Evolutionary conservation across 2,329 filamentous ascomycete genomes (phyloP), one percentile per base, ranked within the genome.

Genomic region (Chaetomiaceae sp.): DNA sequence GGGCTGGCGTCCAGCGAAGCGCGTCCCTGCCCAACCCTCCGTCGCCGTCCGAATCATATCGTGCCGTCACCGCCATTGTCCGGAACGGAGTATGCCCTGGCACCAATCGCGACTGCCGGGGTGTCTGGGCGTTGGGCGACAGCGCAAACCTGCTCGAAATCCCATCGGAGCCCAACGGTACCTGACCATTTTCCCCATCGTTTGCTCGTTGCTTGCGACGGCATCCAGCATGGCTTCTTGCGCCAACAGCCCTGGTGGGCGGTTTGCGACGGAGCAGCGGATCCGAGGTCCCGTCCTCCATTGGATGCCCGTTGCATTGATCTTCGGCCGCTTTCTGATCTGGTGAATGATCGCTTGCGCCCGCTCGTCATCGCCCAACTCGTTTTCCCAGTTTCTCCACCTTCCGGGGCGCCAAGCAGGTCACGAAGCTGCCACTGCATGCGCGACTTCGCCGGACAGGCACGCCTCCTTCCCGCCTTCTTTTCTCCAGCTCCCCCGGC

Each of bases 91-190:
- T 36, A 33, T 55, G 47, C 52, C 51, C 57, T 60, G 57, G 59
- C 59, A 59, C 61, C 61, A 63, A 63, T 62, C 44, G 41, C 38
- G 20, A 27, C 40, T 45, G 37, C 41, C 38, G 45, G 25, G 46
- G 34, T 37, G 42, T 53, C 55, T 55, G 53, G 48, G 46, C 55
- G 48, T 62, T 58, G 59, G 61, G 57, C 61, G 49, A 58, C 61
- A 59, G 54, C 54, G 55, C 56, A 58, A 51, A 43, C 44, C 37
- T 30, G 27, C 43, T 37, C 36, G 29, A 46, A 48, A 48, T 52
- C 46, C 46, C 58, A 55, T 60, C 51, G 54, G 53, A 58, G 62
- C 62, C 62, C 61, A 62, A 63, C 60, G 61, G 45, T 57, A 57
- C 61, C 63, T 55, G 58, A 61, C 62, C 54, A 34, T 41, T 46